Percentiles rank a stretch among this genome's conserved stretches.
phyloP scores from a whole-genome alignment of 208 protist species.

The Herpetomonas tarakana region DNA sequence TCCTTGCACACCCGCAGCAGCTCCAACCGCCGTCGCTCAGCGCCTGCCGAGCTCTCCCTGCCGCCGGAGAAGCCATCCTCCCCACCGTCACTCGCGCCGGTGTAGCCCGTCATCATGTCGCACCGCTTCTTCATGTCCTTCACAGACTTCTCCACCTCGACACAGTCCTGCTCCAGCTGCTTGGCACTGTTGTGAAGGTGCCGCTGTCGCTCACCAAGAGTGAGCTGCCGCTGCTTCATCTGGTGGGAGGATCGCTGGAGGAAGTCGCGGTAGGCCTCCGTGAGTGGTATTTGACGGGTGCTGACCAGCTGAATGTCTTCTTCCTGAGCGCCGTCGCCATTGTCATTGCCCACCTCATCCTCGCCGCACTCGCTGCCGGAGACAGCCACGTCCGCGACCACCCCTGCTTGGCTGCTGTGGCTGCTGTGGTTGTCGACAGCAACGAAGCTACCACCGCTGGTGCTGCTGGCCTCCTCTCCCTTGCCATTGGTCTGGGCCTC shows the following conservation, averaged over 20 bases:
- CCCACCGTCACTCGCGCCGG: background rate
- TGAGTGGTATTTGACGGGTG: slow-evolving; percentile 31
- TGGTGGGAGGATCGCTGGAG: slow-evolving; percentile 28
- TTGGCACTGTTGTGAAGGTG: slow-evolving; percentile 35
- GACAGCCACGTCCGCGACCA: background rate
- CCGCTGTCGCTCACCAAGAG: slow-evolving; percentile 29
- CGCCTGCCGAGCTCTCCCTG: background rate
- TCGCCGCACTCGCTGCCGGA: background rate
- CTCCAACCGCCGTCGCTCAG: slow-evolving; percentile 30
- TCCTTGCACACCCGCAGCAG: slow-evolving; percentile 43
- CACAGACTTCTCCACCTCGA: slow-evolving; percentile 34
- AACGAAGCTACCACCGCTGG: background rate
- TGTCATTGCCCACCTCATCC: background rate
- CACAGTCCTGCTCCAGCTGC: slow-evolving; percentile 61
- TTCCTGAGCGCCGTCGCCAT: slow-evolving; percentile 9
- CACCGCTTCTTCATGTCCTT: slow-evolving; percentile 29
- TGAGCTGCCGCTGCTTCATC: slow-evolving; percentile 31
- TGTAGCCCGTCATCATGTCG: slow-evolving; percentile 28
- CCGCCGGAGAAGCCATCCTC: background rate
- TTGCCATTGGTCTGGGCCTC: background rate
- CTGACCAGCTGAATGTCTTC: slow-evolving; percentile 42
- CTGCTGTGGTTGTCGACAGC: slow-evolving; percentile 7
- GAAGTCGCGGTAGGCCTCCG: slow-evolving; percentile 45
- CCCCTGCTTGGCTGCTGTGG: background rate
- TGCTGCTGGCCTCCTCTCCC: background rate